Evolutionary conservation across 176 grass and related monocot genomes (phyloP).

Genomic region (Raddia distichophylla): DNA sequence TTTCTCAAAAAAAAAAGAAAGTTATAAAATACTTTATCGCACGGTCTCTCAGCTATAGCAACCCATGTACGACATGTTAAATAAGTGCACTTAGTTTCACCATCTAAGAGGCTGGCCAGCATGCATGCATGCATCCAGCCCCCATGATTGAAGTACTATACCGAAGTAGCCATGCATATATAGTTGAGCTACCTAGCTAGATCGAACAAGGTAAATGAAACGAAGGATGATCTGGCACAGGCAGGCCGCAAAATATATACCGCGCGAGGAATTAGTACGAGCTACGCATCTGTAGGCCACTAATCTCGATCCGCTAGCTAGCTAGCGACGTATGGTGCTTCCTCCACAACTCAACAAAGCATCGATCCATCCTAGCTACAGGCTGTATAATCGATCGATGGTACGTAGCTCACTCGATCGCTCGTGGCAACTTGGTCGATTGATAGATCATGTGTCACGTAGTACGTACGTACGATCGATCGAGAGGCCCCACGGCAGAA

Average conservation of each 20-base stretch:
- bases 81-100: too few relatives aligned
- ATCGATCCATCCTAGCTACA: neutral
- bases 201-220: neutral
- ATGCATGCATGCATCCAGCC: too few relatives aligned
- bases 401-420: neutral
- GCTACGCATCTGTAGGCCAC: slow-evolving; percentile 37
- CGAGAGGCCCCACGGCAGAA: neutral
- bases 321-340: neutral
- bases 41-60: too few relatives aligned
- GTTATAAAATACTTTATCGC: too few relatives aligned
- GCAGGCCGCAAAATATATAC: neutral
- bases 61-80: too few relatives aligned
- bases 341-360: neutral
- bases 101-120: too few relatives aligned
- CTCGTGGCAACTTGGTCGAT: neutral
- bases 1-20: too few relatives aligned
- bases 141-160: too few relatives aligned
- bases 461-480: neutral
- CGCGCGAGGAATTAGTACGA: neutral
- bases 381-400: neutral
- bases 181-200: too few relatives aligned
- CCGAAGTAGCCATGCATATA: too few relatives aligned
- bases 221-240: slow-evolving; percentile 3
- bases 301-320: neutral
- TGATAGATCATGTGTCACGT: neutral